A percentile compares a stretch with the other conserved stretches of the same genome.
Evolutionary conservation across 306 rosid species (phyloP).

Genomic region (Nissolia schottii): DNA sequence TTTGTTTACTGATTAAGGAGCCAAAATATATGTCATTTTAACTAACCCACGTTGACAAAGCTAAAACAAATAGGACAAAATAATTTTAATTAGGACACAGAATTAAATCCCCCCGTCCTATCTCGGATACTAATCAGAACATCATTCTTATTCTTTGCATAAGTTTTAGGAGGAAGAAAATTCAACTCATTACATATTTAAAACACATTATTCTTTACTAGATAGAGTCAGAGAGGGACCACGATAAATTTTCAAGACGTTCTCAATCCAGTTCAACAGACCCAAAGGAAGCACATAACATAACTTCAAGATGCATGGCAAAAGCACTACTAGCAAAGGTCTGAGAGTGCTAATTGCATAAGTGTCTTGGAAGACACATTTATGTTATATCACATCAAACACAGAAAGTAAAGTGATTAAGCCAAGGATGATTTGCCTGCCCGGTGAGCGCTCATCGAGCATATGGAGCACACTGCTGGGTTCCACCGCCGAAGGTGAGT

Average conservation of each 20-base stretch:
- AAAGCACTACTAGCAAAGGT: constrained; percentile 13
- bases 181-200: no score
- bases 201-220: no score
- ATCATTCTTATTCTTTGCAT: no score
- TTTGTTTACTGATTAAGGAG: no score
- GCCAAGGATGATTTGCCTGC: constrained; percentile 99
- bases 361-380: constrained; percentile 3
- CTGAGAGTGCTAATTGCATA: constrained; percentile 8
- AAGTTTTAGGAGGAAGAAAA: no score
- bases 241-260: background rate
- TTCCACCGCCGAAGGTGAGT: constrained; percentile 42
- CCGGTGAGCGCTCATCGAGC: constrained; percentile 51
- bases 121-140: no score
- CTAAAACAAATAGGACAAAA: no score
- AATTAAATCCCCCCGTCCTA: no score
- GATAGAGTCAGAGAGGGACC: no score
- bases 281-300: constrained; percentile 1
- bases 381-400: constrained; percentile 17
- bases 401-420: constrained; percentile 31
- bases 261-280: constrained; percentile 4
- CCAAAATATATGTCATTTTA: no score
- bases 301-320: constrained; percentile 3
- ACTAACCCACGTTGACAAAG: no score
- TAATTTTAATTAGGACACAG: no score
- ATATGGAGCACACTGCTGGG: constrained; percentile 47